Base-by-base conservation (phyloP, 805 yeast genomes). In the Ogataea dorogensis region DNA sequence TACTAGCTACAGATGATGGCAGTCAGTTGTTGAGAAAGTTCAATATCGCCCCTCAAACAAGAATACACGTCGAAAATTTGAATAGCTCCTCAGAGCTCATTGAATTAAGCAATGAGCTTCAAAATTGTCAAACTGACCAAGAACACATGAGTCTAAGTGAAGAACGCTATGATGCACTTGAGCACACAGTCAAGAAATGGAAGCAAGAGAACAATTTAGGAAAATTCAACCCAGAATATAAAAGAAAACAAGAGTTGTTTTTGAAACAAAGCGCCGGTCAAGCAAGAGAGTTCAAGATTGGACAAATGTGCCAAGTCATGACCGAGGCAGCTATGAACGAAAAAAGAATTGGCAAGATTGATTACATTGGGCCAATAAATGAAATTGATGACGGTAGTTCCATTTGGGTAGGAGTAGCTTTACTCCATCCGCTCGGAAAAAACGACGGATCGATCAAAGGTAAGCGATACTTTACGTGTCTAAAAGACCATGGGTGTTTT, bases 371-470 rank as follows among this genome's bases (percentile, higher is more conserved):
- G 2, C 61, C 59, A 24, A 76, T 91, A 1, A 67, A 75, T 0
- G 77, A 71, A 24, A 73, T 88, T 31, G 79, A 77, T 31, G 44
- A 47, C 17, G 71, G 67, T 2, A 72, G 65, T 22, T 47, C 49
- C 13, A 47, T 61, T 1, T 91, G 97, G 96, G 72, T 85, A 19
- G 98, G 97, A 0, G 73, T 91, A 3, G 85, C 81, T 49, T 79
- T 88, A 36, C 93, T 85, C 49, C 87, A 84, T 47, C 91, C 97
- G 0, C 72, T 74, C 6, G 98, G 98, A 5, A 86, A 83, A 57
- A 86, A 89, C 52, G 77, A 86, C 53, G 98, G 98, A 0, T 61
- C 76, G 14, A 64, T 87, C 24, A 75, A 77, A 22, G 88, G 86
- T 0, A 55, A 48, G 1, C 51, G 68, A 22, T 72, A 84, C 45